Percentiles rank a stretch among this genome's conserved stretches.
phyloP scores from a whole-genome alignment of 2,329 filamentous ascomycete genomes.

The Monosporascus sp. region DNA sequence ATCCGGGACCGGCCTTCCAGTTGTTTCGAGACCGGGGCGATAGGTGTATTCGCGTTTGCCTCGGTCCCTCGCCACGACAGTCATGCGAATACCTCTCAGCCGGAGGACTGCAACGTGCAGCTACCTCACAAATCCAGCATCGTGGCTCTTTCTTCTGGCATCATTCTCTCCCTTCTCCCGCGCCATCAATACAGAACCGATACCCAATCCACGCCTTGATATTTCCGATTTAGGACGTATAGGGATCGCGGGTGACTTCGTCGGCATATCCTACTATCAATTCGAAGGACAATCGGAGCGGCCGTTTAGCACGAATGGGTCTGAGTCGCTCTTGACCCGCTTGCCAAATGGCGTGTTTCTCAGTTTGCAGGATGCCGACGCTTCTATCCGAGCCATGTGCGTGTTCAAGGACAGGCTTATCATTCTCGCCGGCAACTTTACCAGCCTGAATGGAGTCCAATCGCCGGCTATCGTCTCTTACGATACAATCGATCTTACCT shows the following conservation, averaged over 20 bases:
- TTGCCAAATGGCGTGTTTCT: conserved; percentile 83
- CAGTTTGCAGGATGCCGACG: conserved; percentile 71
- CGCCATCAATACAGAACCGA: conserved; percentile 55
- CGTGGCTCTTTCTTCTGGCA: conserved; percentile 35
- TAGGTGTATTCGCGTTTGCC: conserved; percentile 9
- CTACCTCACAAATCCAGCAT: conserved; percentile 9
- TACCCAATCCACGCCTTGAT: conserved; percentile 69
- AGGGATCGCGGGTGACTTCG: conserved; percentile 83
- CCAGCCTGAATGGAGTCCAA: conserved; percentile 71
- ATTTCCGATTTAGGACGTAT: conserved; percentile 74
- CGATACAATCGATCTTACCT: conserved; percentile 63
- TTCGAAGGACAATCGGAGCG: conserved; percentile 74
- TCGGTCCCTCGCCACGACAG: conserved; percentile 20
- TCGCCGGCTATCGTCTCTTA: conserved; percentile 78
- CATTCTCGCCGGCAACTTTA: conserved; percentile 90
- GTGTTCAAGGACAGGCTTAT: conserved; percentile 62
- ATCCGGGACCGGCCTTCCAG: background rate
- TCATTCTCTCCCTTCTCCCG: conserved; percentile 37
- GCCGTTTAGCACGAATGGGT: conserved; percentile 66
- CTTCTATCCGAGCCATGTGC: conserved; percentile 85
- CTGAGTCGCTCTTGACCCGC: conserved; percentile 71
- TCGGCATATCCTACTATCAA: conserved; percentile 84
- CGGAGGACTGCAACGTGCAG: conserved; percentile 37
- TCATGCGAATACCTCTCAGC: conserved; percentile 45
- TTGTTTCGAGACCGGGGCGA: conserved; percentile 19